Evolutionary conservation across 108 stramenopile genomes (phyloP), one percentile per base, ranked within the genome.

Genomic region (Nitzschia inconspicua): DNA sequence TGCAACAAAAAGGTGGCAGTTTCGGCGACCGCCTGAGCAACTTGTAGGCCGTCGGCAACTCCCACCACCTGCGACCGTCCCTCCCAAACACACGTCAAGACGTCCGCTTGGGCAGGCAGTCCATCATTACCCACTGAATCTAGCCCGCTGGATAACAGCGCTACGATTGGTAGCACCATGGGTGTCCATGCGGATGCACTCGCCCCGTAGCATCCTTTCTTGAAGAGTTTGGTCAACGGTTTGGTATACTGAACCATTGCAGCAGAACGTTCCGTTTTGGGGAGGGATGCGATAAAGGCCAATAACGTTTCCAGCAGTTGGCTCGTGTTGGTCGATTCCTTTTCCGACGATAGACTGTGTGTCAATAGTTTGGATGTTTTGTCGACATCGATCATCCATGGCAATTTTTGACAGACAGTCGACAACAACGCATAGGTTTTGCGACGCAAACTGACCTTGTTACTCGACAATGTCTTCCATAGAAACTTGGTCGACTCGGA

Each of bases 151-250:
- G 65, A 72, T 48, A 85, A 63, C 11, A 70, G 42, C 1, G 82
- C 80, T 27, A 88, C 68, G 23, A 93, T 66, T 8, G 91, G 91
- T 43, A 93, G 51, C 19, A 93, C 66, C 8, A 68, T 79, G 14
- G 88, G 88, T 10, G 70, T 76, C 80, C 86, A 93, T 20, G n/a
- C 40, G 22, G 76, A 58, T 0, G 86, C 79, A 27, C 75, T 60
- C 0, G 86, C 79, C 20, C 88, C 88, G 47, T 74, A 78, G 59
- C 88, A 88, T 8, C 82, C 82, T 35, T 82, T 75, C n/a, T 68
- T 44, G 27, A 93, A 75, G 7, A 79, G 44, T 54, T 86, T 89
- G 27, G 57, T 54, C 43, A 93, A 42, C 4, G 75, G 64, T 60
- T 83, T 88, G 14, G 52, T 47, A 44, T 77, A 76, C 16, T 49